These are phyloP conservation scores for Dryas integrifolia DNA, from an alignment of 331 rosid species.

Conservation along the genomic window DNA sequence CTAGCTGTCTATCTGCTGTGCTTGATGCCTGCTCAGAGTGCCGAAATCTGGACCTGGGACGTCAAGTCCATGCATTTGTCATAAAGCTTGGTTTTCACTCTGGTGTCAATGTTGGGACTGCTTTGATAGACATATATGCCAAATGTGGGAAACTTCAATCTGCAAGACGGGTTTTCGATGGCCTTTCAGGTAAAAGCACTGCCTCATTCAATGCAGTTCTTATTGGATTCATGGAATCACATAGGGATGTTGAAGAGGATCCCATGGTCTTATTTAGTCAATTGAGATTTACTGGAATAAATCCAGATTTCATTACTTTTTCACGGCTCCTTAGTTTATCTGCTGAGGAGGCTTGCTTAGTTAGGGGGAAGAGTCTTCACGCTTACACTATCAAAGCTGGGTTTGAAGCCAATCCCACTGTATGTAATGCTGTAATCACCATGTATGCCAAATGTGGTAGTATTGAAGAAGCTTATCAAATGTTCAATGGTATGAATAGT, in stretches of 20 bases:
- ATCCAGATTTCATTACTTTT: slow-evolving; percentile 38
- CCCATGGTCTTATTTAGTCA: slow-evolving; percentile 36
- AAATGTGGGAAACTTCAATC: slow-evolving; percentile 42
- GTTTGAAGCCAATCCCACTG: slow-evolving; percentile 35
- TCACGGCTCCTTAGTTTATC: slow-evolving; percentile 43
- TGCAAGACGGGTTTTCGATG: slow-evolving; percentile 35
- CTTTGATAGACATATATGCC: slow-evolving; percentile 44
- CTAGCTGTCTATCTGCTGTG: slow-evolving; percentile 34
- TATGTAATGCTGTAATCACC: slow-evolving; percentile 44
- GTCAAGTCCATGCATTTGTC: slow-evolving; percentile 39
- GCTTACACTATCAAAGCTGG: slow-evolving; percentile 41
- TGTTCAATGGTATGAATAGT: slow-evolving; percentile 28
- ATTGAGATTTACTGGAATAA: slow-evolving; percentile 33
- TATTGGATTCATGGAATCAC: slow-evolving; percentile 42
- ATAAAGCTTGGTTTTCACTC: slow-evolving; percentile 38
- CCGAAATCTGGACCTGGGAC: slow-evolving; percentile 37
- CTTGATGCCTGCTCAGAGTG: slow-evolving; percentile 50
- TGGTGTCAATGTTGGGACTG: slow-evolving; percentile 32
- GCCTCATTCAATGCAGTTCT: slow-evolving; percentile 49
- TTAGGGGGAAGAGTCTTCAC: slow-evolving; percentile 48
- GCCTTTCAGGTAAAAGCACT: slow-evolving; percentile 32
- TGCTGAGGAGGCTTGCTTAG: slow-evolving; percentile 45
- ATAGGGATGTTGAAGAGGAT: slow-evolving; percentile 30
- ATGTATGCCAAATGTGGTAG: slow-evolving; percentile 56
- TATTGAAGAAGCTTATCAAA: slow-evolving; percentile 40